Evolutionary conservation across 2,329 filamentous ascomycete species (phyloP).

Genomic region (Pezicula radicicola): DNA sequence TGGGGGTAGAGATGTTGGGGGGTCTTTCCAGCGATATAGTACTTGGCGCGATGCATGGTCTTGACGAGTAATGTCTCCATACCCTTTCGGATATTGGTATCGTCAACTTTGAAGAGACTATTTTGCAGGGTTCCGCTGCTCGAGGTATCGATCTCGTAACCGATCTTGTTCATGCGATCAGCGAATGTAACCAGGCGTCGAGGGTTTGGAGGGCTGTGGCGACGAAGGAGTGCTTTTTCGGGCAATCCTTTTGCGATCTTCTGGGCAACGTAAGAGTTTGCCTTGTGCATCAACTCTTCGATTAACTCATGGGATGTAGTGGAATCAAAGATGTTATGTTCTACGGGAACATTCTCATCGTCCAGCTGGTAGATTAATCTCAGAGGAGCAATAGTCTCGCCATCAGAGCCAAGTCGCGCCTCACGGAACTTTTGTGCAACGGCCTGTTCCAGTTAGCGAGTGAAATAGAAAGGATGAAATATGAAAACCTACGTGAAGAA

Average conservation of each 20-base stretch:
- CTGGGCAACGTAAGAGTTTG: conserved; percentile 85
- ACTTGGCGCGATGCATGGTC: conserved; percentile 94
- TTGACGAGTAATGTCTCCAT: conserved; percentile 97
- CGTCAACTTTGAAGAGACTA: conserved; percentile 90
- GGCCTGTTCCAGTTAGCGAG: conserved; percentile 42
- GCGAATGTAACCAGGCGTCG: conserved; percentile 87
- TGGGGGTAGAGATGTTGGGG: conserved; percentile 77
- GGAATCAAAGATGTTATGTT: conserved; percentile 93
- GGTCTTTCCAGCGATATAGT: conserved; percentile 81
- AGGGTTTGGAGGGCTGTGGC: conserved; percentile 80
- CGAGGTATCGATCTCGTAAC: conserved; percentile 83
- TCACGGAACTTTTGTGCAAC: conserved; percentile 91
- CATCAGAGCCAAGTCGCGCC: conserved; percentile 75
- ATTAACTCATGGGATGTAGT: conserved; percentile 87
- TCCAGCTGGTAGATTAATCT: conserved; percentile 91
- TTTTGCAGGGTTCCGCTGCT: conserved; percentile 91
- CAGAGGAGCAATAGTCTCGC: conserved; percentile 77
- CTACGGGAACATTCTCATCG: conserved; percentile 95
- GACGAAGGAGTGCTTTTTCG: conserved; percentile 88
- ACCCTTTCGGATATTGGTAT: conserved; percentile 86
- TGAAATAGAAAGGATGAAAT: not conserved
- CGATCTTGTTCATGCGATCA: conserved; percentile 88
- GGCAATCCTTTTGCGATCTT: conserved; percentile 76
- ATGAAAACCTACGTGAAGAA: conserved; percentile 60
- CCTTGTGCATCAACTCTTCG: conserved; percentile 92